Percentiles rank a stretch among this genome's conserved stretches.
Conservation (phyloP, 495 filamentous ascomycete genomes). For the Chaetomium fimeti region DNA sequence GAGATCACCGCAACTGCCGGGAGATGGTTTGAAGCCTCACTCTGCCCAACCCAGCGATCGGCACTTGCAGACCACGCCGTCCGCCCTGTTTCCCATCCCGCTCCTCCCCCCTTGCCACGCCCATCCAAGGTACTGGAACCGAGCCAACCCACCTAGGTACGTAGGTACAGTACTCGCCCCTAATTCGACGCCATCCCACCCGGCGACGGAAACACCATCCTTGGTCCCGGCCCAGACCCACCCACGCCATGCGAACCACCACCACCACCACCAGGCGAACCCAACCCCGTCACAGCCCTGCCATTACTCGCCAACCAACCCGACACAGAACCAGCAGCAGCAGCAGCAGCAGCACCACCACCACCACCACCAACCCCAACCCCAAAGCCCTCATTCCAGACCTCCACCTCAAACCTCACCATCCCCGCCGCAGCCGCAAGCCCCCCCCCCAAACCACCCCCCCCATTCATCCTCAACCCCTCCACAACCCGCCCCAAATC, state of each 20-base stretch:
- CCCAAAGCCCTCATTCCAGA: conserved; percentile 2
- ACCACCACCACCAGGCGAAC: not conserved
- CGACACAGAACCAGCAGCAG: not conserved
- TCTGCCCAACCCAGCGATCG: not conserved
- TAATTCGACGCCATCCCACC: not conserved
- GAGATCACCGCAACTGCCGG: not conserved
- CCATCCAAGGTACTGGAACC: not conserved
- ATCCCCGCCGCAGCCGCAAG: conserved; percentile 18
- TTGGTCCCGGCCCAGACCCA: not conserved
- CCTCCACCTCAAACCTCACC: conserved; percentile 39
- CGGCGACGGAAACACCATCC: not conserved
- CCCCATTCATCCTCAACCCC: not conserved
- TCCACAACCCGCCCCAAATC: conserved; percentile 24
- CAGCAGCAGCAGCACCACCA: not conserved
- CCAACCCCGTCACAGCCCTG: not conserved
- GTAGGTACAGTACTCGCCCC: too few relatives aligned
- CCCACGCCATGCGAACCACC: not conserved
- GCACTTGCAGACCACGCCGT: not conserved
- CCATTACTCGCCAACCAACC: too few relatives aligned
- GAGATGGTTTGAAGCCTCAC: not conserved
- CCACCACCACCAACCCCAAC: not conserved
- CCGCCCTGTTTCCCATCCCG: not conserved
- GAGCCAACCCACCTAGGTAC: not conserved
- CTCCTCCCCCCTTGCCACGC: too few relatives aligned
- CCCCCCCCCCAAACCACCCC: not conserved